Evolutionary conservation across 1,284 basidiomycete species (phyloP), one percentile per base, ranked within the genome.

Genomic region (Stereum hirsutum): DNA sequence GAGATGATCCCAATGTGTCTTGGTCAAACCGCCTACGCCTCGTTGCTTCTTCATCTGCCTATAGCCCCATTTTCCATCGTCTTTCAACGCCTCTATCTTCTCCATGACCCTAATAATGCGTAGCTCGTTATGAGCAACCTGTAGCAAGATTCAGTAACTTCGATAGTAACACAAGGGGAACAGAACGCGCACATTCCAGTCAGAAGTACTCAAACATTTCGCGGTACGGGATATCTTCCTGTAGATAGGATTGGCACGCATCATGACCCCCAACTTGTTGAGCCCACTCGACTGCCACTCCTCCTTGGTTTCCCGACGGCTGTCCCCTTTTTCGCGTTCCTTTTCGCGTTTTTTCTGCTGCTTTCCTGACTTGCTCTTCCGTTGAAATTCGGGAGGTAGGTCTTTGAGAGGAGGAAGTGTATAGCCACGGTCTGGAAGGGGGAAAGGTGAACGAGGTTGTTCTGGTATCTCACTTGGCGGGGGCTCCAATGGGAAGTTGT

Each of bases 1-100:
- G 24, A 99, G 68, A 61, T 93, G 89, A 61, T 99, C 96, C 90
- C 92, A 95, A 54, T 98, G 93, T 0, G 86, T 78, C 62, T 98
- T 98, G 5, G 72, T 69, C 27, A 89, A 62, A 2, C 81, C 78
- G 6, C 91, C 90, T 12, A 82, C 66, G 6, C 81, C 85, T 43
- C 89, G 75, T 54, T 94, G 89, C 62, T 95, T 96, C 66, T 96
- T 97, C 1, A 92, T 90, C 56, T 99, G 96, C 38, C 94, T 72
- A 57, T 96, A 90, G 54, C 88, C 89, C 96, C 96, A 99, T 24
- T 78, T 70, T 1, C 83, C 85, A 11, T 75, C 73, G 14, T 78
- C 73, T 62, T 97, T 96, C 50, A 97, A 72, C 39, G 70, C 63
- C 49, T 99, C 93, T 42, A 99, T 83, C 6, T 85, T 74, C 40